These are phyloP conservation scores for Boletus sp. DNA, from an alignment of 768 basidiomycete species.

Conservation along the genomic window DNA sequence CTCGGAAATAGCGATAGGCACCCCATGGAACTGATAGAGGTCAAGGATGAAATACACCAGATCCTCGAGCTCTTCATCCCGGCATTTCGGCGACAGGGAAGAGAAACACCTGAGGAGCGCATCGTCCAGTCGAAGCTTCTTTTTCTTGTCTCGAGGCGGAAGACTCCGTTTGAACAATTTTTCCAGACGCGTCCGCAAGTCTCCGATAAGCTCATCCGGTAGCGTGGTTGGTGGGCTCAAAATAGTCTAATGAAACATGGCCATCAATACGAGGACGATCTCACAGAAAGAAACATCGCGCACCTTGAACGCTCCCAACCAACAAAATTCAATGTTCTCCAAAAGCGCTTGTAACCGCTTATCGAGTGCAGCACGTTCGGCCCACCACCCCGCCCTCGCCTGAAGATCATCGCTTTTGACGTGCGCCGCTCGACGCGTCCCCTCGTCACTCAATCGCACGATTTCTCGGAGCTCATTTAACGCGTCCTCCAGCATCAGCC, in stretches of 20 bases:
- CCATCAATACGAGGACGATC: not conserved
- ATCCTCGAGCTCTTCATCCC: conserved; percentile 94
- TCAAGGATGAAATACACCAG: conserved; percentile 91
- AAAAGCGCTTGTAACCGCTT: conserved; percentile 68
- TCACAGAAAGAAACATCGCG: conserved; percentile 9
- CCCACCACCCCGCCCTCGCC: conserved; percentile 84
- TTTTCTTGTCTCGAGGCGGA: conserved; percentile 53
- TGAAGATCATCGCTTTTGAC: conserved; percentile 65
- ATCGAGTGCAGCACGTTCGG: conserved; percentile 71
- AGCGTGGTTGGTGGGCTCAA: conserved; percentile 46
- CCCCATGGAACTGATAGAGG: conserved; percentile 89
- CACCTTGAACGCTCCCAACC: conserved; percentile 98
- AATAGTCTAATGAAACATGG: conserved; percentile 45
- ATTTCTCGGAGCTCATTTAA: conserved; percentile 74
- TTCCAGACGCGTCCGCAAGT: conserved; percentile 68
- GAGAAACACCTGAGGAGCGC: conserved; percentile 83
- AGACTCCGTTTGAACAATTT: conserved; percentile 68
- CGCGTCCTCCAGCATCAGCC: conserved; percentile 74
- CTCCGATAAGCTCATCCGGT: conserved; percentile 44
- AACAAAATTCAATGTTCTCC: conserved; percentile 88
- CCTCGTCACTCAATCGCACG: conserved; percentile 72
- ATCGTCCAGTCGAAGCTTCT: conserved; percentile 61
- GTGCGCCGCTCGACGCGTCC: conserved; percentile 65
- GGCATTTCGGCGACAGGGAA: conserved; percentile 73
- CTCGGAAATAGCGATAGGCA: conserved; percentile 85